Evolutionary conservation across 1,284 basidiomycete genomes (phyloP).

Genomic region (Cryptococcus sp.): DNA sequence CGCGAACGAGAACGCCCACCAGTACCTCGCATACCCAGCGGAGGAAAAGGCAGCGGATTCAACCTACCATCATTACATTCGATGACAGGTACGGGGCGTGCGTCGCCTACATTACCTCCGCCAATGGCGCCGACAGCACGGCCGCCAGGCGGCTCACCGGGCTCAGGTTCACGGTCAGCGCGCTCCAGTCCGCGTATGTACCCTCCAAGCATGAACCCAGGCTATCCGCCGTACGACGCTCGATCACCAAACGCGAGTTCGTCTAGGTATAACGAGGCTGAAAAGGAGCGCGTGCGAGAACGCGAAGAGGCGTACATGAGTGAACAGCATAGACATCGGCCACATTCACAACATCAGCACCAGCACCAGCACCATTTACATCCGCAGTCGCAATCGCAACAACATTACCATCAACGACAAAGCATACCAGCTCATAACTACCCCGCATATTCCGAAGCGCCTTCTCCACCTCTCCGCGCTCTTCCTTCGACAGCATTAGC

Average conservation of each 20-base stretch:
- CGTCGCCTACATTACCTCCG: slow-evolving; percentile 9
- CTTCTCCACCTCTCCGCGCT: slow-evolving; percentile 20
- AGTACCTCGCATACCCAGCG: slow-evolving; percentile 10
- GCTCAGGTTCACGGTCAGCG: background rate
- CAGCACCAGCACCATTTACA: background rate
- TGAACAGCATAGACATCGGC: background rate
- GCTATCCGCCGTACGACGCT: slow-evolving; percentile 4
- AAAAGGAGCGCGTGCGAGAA: background rate
- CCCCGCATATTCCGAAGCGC: slow-evolving; percentile 5
- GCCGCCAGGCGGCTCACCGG: background rate
- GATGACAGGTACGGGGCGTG: slow-evolving; percentile 5
- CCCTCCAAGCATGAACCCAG: background rate
- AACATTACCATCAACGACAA: too few species aligned
- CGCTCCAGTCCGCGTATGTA: slow-evolving; percentile 10
- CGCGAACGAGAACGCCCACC: slow-evolving; percentile 4
- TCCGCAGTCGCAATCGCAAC: background rate
- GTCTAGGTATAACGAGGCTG: background rate
- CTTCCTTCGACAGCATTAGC: slow-evolving; percentile 8
- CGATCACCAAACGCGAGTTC: slow-evolving; percentile 4
- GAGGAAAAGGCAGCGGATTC: slow-evolving; percentile 1
- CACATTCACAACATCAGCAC: slow-evolving; percentile 1
- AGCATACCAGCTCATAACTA: background rate
- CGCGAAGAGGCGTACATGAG: background rate
- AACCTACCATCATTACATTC: slow-evolving; percentile 16
- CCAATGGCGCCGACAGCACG: slow-evolving; percentile 4